Evolutionary conservation across 805 yeast genomes (phyloP).

Genomic region (Metschnikowia arizonensis): DNA sequence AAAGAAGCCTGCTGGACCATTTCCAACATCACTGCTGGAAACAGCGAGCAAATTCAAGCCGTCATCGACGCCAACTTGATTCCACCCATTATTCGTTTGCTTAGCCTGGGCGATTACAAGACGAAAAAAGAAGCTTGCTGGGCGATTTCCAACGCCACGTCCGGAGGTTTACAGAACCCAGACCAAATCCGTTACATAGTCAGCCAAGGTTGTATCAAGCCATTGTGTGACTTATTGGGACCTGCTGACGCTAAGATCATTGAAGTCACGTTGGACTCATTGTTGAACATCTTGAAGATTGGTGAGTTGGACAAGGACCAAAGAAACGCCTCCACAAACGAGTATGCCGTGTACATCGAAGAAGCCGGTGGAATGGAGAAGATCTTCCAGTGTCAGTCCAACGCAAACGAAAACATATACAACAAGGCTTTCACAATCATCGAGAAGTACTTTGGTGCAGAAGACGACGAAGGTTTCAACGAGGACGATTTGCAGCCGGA

Average conservation of each 20-base stretch:
- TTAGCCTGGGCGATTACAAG: conserved; percentile 81
- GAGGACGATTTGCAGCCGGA: conserved; percentile 67
- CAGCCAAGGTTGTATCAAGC: conserved; percentile 93
- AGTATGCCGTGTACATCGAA: conserved; percentile 87
- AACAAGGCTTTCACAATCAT: conserved; percentile 86
- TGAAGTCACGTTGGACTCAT: conserved; percentile 92
- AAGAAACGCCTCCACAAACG: conserved; percentile 64
- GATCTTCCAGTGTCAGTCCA: conserved; percentile 87
- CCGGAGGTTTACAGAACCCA: conserved; percentile 89
- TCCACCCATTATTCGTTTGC: conserved; percentile 83
- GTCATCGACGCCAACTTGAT: conserved; percentile 92
- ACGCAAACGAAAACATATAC: conserved; percentile 88
- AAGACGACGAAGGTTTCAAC: conserved; percentile 69
- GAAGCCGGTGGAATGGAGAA: conserved; percentile 99
- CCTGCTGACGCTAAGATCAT: conserved; percentile 88
- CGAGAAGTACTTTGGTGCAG: conserved; percentile 86
- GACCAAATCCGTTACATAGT: conserved; percentile 93
- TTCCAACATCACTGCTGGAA: conserved; percentile 97
- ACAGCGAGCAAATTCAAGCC: conserved; percentile 91
- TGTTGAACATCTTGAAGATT: conserved; percentile 88
- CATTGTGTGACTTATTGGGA: conserved; percentile 85
- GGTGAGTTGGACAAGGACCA: conserved; percentile 91
- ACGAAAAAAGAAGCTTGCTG: conserved; percentile 98
- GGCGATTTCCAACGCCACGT: conserved; percentile 97
- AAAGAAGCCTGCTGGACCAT: conserved; percentile 99